Percentiles rank a stretch among this genome's conserved stretches.
Conservation (phyloP, 805 yeast genomes). For the Tetrapisispora nanseiensis region DNA sequence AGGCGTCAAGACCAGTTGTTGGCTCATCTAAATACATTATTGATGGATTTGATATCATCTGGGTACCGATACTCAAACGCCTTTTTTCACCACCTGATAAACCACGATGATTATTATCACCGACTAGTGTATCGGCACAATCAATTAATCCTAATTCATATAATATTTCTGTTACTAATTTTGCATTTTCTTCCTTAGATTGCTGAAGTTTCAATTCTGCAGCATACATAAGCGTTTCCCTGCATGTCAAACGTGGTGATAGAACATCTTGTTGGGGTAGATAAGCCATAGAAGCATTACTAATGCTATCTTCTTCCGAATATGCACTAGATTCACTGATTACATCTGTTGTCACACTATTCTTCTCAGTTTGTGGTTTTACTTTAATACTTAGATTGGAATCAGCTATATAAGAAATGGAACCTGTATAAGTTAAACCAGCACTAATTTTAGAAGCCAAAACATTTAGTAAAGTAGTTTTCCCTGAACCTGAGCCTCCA, state of each 20-base stretch:
- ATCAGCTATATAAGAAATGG: constrained; percentile 27
- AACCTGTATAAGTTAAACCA: constrained; percentile 36
- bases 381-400: neutral
- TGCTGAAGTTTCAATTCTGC: constrained; percentile 59
- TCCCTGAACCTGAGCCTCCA: constrained; percentile 86
- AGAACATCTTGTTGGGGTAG: constrained; percentile 69
- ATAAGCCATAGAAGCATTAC: constrained; percentile 37
- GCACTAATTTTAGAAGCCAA: constrained; percentile 42
- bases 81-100: constrained; percentile 82
- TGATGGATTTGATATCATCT: constrained; percentile 66
- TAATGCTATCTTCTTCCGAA: neutral
- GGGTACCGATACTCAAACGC: constrained; percentile 68
- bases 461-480: constrained; percentile 67
- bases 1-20: constrained; percentile 78
- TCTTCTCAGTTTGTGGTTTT: neutral
- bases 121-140: constrained; percentile 50
- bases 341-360: neutral
- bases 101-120: constrained; percentile 45
- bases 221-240: constrained; percentile 59
- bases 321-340: neutral
- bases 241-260: constrained; percentile 60
- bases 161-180: constrained; percentile 50
- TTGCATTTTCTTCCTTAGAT: constrained; percentile 34
- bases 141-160: constrained; percentile 57
- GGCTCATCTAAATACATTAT: constrained; percentile 77